These are phyloP conservation scores for Leccinum uliginosum DNA, from an alignment of 768 basidiomycete genomes.

Conservation along the genomic window DNA sequence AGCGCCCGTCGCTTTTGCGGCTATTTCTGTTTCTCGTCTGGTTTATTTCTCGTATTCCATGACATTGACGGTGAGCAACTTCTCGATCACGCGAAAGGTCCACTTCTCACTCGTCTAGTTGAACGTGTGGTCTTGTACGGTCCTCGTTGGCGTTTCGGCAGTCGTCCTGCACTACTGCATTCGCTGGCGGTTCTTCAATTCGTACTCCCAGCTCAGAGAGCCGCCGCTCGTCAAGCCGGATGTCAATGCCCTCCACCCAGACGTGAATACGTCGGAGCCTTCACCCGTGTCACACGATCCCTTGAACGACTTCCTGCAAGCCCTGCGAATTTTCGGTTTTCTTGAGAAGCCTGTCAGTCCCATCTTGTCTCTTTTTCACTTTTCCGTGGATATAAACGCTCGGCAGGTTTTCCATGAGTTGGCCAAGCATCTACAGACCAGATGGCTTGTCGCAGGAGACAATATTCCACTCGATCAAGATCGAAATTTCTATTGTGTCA, in stretches of 20 bases:
- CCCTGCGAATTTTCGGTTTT: slow-evolving; percentile 96
- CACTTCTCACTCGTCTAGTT: slow-evolving; percentile 42
- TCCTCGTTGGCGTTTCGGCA: slow-evolving; percentile 64
- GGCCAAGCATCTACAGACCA: slow-evolving; percentile 91
- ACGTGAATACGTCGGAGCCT: slow-evolving; percentile 74
- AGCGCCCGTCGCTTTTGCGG: slow-evolving; percentile 71
- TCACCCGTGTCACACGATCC: slow-evolving; percentile 90
- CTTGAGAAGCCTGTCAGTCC: slow-evolving; percentile 84
- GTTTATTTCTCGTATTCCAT: slow-evolving; percentile 87
- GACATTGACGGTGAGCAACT: slow-evolving; percentile 68
- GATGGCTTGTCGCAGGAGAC: slow-evolving; percentile 93
- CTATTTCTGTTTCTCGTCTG: slow-evolving; percentile 76
- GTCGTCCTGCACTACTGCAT: slow-evolving; percentile 80
- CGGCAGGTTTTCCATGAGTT: slow-evolving; percentile 92
- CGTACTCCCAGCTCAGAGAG: slow-evolving; percentile 73
- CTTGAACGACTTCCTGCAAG: slow-evolving; percentile 93
- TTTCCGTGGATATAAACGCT: neutral
- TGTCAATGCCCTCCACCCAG: slow-evolving; percentile 85
- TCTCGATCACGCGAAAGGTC: neutral
- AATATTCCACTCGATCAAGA: slow-evolving; percentile 87
- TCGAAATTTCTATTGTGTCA: slow-evolving; percentile 96
- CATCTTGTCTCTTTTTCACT: too few relatives aligned
- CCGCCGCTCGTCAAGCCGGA: slow-evolving; percentile 79
- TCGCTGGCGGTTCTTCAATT: slow-evolving; percentile 74
- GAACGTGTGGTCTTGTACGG: slow-evolving; percentile 87